A percentile compares a stretch with the other conserved stretches of the same genome.
These are phyloP conservation scores for Lichtheimia ornata DNA, from an alignment of 371 early-diverging fungal species.

Conservation along the genomic window DNA sequence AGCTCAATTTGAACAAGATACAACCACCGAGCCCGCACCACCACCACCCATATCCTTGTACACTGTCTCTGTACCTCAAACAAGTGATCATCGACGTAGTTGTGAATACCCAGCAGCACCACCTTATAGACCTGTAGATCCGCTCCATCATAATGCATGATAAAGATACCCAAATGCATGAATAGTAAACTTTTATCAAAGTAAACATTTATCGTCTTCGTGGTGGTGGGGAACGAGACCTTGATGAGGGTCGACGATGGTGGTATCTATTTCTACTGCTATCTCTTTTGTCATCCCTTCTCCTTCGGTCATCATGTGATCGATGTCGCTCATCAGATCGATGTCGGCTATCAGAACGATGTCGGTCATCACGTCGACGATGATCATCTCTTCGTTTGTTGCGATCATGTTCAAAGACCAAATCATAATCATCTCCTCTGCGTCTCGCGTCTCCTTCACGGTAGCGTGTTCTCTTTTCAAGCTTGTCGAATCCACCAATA, in stretches of 20 bases:
- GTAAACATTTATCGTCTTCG: conserved; percentile 8
- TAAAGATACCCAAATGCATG: not conserved
- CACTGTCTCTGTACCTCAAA: not conserved
- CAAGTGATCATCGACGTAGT: not conserved
- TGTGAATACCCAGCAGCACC: not conserved
- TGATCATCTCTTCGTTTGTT: conserved; percentile 7
- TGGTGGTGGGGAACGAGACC: conserved; percentile 14
- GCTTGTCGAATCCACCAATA: conserved; percentile 54
- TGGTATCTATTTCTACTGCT: not conserved
- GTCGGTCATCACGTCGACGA: conserved; percentile 4
- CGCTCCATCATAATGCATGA: conserved; percentile 2
- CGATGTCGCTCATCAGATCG: conserved; percentile 2
- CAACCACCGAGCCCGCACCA: not conserved
- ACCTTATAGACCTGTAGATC: conserved; percentile 5
- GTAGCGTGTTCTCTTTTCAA: conserved; percentile 49
- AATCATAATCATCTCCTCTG: conserved; percentile 39
- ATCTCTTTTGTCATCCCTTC: conserved; percentile 1
- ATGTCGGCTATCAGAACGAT: conserved; percentile 8
- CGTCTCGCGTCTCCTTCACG: conserved; percentile 31
- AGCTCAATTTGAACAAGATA: not conserved
- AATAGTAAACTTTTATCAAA: not conserved
- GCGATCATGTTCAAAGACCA: conserved; percentile 42
- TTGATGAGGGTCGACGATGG: conserved; percentile 4
- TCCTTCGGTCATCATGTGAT: conserved; percentile 1
- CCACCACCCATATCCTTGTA: not conserved